Percentiles rank a stretch among this genome's conserved stretches.
Evolutionary conservation across 2,329 filamentous ascomycete species (phyloP).

Genomic region (Teratosphaeria epicoccoides): DNA sequence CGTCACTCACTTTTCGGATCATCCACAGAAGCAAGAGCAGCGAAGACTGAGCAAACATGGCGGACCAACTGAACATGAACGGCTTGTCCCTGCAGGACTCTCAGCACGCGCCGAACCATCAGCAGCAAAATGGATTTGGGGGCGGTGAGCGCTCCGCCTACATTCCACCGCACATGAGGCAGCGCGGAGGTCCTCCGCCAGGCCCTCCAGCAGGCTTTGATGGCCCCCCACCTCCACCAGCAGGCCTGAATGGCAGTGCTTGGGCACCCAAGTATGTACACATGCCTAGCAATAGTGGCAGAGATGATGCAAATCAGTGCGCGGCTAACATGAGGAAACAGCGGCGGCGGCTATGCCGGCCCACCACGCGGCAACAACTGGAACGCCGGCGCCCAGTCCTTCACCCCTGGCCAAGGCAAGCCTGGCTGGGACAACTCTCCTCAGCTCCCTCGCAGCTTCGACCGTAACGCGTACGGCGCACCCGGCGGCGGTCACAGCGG

Average conservation of each 20-base stretch:
- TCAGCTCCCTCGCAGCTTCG: conserved; percentile 39
- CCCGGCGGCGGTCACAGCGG: conserved; percentile 42
- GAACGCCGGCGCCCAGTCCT: conserved; percentile 44
- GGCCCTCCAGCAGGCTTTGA: conserved; percentile 30
- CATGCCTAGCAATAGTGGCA: neutral
- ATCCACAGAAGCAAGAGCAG: conserved; percentile 6
- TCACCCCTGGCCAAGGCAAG: conserved; percentile 35
- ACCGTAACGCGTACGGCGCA: conserved; percentile 54
- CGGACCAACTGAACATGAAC: conserved; percentile 74
- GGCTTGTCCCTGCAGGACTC: conserved; percentile 60
- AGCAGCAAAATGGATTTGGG: conserved; percentile 36
- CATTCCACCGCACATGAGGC: conserved; percentile 75
- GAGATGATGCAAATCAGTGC: neutral
- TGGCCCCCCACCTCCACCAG: conserved; percentile 13
- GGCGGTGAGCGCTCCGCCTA: conserved; percentile 54
- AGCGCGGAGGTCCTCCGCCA: conserved; percentile 30
- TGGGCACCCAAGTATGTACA: conserved; percentile 35
- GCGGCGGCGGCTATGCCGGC: conserved; percentile 37
- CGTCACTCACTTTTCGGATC: conserved; percentile 17
- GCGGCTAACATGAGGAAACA: neutral
- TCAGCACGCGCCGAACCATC: conserved; percentile 43
- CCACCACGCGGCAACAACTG: conserved; percentile 33
- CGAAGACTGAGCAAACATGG: conserved; percentile 42
- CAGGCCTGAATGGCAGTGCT: conserved; percentile 52
- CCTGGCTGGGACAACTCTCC: conserved; percentile 33